These are phyloP conservation scores for Colletotrichum gigasporum DNA, from an alignment of 2,329 filamentous ascomycete species.

Conservation along the genomic window DNA sequence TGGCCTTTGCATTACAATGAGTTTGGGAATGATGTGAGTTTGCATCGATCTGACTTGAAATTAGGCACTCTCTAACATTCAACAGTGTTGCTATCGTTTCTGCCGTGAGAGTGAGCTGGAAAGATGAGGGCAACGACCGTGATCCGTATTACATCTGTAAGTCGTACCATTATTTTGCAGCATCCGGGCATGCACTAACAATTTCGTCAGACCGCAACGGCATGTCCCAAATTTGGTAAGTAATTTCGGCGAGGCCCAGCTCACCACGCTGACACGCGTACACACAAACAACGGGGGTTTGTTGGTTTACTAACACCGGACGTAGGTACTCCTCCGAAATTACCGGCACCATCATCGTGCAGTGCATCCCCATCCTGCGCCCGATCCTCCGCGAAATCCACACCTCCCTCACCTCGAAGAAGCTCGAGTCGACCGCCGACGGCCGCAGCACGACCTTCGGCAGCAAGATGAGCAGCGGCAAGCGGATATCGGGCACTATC, in stretches of 20 bases:
- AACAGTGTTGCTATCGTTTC: conserved; percentile 55
- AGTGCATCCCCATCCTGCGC: conserved; percentile 61
- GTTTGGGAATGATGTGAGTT: conserved; percentile 45
- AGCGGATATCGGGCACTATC: conserved; percentile 15
- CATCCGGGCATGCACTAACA: conserved; percentile 1
- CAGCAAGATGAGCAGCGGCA: conserved; percentile 28
- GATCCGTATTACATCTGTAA: conserved; percentile 58
- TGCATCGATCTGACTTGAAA: not conserved
- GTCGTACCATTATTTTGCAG: conserved; percentile 1
- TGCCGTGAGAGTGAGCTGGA: conserved; percentile 58
- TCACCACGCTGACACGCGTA: too few relatives aligned
- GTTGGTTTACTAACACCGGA: not conserved
- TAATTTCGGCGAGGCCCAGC: not conserved
- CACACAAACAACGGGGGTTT: not conserved
- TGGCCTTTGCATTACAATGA: conserved; percentile 40
- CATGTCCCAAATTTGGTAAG: conserved; percentile 54
- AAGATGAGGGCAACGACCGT: conserved; percentile 54
- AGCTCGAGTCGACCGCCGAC: conserved; percentile 27
- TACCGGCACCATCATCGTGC: conserved; percentile 63
- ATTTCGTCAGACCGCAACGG: conserved; percentile 48
- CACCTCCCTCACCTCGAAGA: conserved; percentile 31
- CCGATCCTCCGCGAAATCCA: conserved; percentile 48
- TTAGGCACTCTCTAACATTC: not conserved
- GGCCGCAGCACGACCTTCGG: conserved; percentile 24
- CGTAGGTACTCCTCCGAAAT: conserved; percentile 58